Evolutionary conservation across 352 stramenopile species (phyloP).

Genomic region (Phytophthora litchii): DNA sequence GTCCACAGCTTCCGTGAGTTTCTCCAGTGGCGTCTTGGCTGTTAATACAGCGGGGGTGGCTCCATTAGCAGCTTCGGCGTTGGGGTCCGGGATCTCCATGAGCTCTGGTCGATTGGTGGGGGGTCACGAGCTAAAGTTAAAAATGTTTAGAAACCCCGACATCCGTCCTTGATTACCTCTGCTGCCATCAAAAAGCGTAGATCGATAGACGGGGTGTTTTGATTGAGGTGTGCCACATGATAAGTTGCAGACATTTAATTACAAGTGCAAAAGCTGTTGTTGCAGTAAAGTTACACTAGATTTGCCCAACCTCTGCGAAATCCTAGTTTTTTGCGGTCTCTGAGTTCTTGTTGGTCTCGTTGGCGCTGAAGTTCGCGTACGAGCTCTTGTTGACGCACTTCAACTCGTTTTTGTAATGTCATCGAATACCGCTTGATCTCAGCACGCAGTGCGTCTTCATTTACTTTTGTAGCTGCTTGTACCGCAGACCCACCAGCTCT

Average conservation of each 20-base stretch:
- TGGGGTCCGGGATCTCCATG: slow-evolving; percentile 32
- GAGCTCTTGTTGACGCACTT: slow-evolving; percentile 39
- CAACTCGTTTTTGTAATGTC: slow-evolving; percentile 43
- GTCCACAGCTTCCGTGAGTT: slow-evolving; percentile 54
- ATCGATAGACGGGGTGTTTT: slow-evolving; percentile 23
- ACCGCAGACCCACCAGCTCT: slow-evolving; percentile 19
- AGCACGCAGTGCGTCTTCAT: slow-evolving; percentile 40
- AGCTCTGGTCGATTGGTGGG: slow-evolving; percentile 27
- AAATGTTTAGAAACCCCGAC: slow-evolving; percentile 10
- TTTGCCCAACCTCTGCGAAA: slow-evolving; percentile 23
- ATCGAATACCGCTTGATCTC: slow-evolving; percentile 53
- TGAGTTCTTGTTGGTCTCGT: slow-evolving; percentile 42
- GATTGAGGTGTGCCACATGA: slow-evolving; percentile 15
- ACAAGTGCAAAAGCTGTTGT: slow-evolving; percentile 4
- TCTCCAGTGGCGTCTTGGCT: slow-evolving; percentile 51
- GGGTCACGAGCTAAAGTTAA: slow-evolving; percentile 17
- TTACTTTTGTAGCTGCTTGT: slow-evolving; percentile 29
- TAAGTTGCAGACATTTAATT: slow-evolving; percentile 11
- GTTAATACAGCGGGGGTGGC: slow-evolving; percentile 1
- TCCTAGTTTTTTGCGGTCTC: slow-evolving; percentile 45
- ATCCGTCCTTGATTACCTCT: slow-evolving; percentile 8
- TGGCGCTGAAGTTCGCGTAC: slow-evolving; percentile 41
- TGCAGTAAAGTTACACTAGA: slow-evolving; percentile 8
- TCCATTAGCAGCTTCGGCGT: slow-evolving; percentile 10
- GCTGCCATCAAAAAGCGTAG: neutral